Conservation (phyloP, 2,329 filamentous ascomycete genomes). For the Onygenales sp. region DNA sequence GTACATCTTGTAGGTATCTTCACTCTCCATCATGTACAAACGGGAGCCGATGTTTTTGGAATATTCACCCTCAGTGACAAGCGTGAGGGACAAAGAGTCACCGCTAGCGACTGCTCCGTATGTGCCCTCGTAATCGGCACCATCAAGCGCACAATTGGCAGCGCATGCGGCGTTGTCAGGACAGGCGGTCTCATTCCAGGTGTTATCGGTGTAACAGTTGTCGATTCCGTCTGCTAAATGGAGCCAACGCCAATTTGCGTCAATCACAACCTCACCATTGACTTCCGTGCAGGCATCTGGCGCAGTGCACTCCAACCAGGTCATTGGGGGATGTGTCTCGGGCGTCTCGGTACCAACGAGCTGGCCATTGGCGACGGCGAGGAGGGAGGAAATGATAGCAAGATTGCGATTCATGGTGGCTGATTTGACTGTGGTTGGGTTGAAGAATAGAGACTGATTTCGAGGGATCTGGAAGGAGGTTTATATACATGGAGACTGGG, state of each 20-base stretch:
- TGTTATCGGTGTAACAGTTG: conserved; percentile 51
- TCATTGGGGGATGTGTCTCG: conserved; percentile 46
- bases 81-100: conserved; percentile 40
- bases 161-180: conserved; percentile 42
- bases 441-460: neutral
- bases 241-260: conserved; percentile 52
- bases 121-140: conserved; percentile 43
- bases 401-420: conserved; percentile 16
- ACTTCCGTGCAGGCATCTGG: conserved; percentile 45
- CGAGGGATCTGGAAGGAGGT: neutral
- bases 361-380: conserved; percentile 39
- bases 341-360: conserved; percentile 31
- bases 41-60: conserved; percentile 40
- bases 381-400: conserved; percentile 34
- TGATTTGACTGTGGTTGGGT: neutral
- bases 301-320: conserved; percentile 44
- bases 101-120: conserved; percentile 45
- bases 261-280: conserved; percentile 44
- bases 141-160: conserved; percentile 48
- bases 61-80: conserved; percentile 30
- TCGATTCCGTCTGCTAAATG: conserved; percentile 39
- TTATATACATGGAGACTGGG: neutral
- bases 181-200: conserved; percentile 41
- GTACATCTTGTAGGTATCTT: conserved; percentile 56
- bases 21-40: conserved; percentile 55